Evolutionary conservation across 2,329 filamentous ascomycete genomes (phyloP).

Genomic region (Westerdykella aurantiaca): DNA sequence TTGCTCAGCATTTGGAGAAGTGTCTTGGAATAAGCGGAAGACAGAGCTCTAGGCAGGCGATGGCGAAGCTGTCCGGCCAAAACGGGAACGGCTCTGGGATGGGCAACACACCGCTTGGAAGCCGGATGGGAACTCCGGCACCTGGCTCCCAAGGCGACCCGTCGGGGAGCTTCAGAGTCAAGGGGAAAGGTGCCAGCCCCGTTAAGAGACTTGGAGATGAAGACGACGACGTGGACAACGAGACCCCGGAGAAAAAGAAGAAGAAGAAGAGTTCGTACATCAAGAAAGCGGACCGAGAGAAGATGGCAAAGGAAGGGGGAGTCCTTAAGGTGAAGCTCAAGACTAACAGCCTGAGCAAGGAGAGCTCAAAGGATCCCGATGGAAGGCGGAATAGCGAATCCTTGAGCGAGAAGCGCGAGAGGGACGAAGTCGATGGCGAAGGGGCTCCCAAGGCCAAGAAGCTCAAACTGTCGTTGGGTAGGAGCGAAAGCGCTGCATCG

Average conservation of each 20-base stretch:
- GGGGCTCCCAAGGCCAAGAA: conserved; percentile 34
- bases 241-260: conserved; percentile 42
- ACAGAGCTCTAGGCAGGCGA: conserved; percentile 45
- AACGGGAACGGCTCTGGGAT: conserved; percentile 35
- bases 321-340: conserved; percentile 33
- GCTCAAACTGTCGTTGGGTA: conserved; percentile 27
- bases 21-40: conserved; percentile 55
- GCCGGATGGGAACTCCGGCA: conserved; percentile 38
- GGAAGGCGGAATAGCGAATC: not conserved
- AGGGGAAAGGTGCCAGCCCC: conserved; percentile 31
- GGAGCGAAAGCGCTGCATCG: conserved; percentile 2
- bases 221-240: conserved; percentile 38
- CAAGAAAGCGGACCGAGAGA: conserved; percentile 37
- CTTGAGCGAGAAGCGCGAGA: conserved; percentile 23
- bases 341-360: conserved; percentile 14
- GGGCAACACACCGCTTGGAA: conserved; percentile 40
- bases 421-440: conserved; percentile 24
- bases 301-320: conserved; percentile 12
- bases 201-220: conserved; percentile 27
- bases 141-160: conserved; percentile 31
- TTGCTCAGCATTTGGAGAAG: conserved; percentile 57
- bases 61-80: conserved; percentile 40
- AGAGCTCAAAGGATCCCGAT: conserved; percentile 11
- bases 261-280: conserved; percentile 46
- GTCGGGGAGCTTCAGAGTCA: conserved; percentile 21